Base-by-base conservation (phyloP, 345 rosid genomes). In the Linum trigynum region DNA sequence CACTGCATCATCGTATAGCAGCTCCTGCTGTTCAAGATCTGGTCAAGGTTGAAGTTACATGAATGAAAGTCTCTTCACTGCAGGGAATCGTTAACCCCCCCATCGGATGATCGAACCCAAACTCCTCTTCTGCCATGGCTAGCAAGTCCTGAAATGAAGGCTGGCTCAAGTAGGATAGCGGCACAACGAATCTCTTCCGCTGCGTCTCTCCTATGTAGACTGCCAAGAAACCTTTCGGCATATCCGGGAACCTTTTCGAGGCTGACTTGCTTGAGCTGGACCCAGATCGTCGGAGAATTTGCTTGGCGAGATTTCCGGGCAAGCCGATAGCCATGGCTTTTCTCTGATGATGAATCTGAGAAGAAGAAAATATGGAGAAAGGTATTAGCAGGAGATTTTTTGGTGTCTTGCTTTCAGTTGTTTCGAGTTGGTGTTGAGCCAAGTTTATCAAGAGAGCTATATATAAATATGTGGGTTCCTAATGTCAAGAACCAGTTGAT, bases 281-380 rank as follows among this genome's bases (percentile, higher is more conserved):
- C 56, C 70, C 73, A 72, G 75, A 64, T 50, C 55, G 70, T 7
- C 58, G 55, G 50, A 45, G 69, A 9, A 61, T 56, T 74, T 91
- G 88, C 68, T 80, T 88, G 0, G 91, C 91, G 39, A 84, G 78
- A 66, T 83, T 69, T 17, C 89, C 92, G 57, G 75, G 72, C 71
- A 79, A 45, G 64, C 78, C 82, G 39, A 77, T 78, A 6, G 83
- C 95, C 97, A 85, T 87, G 14, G 9, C 53, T 48, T 15, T 9
- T 48, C 32, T 51, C 64, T 60, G 65, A 9, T 48, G 53, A 48
- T 48, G 53, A 48, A 48, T 41, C 53, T 5, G 14, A 15, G 53
- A 1, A 74, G 57, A 64, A 68, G 42, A 45, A 12, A 8, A 32
- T 6, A 48, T 10, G 39, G 53, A 59, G 23, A 37, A 10, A 7